phyloP scores from a whole-genome alignment of 2,329 filamentous ascomycete species.

The Cytospora paraplurivora region DNA sequence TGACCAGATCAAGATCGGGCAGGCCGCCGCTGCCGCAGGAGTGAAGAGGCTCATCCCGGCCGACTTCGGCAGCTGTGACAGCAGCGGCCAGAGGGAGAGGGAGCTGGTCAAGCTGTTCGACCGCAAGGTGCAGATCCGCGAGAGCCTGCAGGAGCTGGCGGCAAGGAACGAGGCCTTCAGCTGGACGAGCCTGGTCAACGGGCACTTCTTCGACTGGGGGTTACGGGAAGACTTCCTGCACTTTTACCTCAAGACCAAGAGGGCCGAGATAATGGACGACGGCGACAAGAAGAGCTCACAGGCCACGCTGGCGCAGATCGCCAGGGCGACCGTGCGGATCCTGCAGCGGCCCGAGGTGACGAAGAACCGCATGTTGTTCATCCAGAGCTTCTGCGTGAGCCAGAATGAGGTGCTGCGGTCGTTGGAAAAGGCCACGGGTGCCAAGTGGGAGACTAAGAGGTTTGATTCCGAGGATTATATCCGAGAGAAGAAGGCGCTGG shows the following conservation, averaged over 20 bases:
- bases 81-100: conserved; percentile 38
- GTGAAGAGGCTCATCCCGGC: conserved; percentile 44
- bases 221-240: conserved; percentile 41
- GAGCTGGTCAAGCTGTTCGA: conserved; percentile 42
- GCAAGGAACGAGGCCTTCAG: conserved; percentile 34
- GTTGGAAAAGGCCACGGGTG: conserved; percentile 39
- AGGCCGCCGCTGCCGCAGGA: conserved; percentile 41
- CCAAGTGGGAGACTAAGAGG: conserved; percentile 37
- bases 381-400: conserved; percentile 45
- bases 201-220: conserved; percentile 48
- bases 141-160: conserved; percentile 36
- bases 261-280: conserved; percentile 40
- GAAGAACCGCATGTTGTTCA: conserved; percentile 40
- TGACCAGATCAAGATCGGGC: conserved; percentile 41
- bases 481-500: conserved; percentile 40
- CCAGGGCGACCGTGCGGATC: conserved; percentile 39
- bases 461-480: conserved; percentile 46
- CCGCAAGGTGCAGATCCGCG: conserved; percentile 40
- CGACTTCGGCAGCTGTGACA: conserved; percentile 46
- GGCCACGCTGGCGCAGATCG: conserved; percentile 40
- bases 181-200: conserved; percentile 44
- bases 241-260: conserved; percentile 36
- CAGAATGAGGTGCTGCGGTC: conserved; percentile 40
- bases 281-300: conserved; percentile 39
- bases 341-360: conserved; percentile 36